Base-by-base conservation (phyloP, 257 asterid species). In the Galeopsis tetrahit region DNA sequence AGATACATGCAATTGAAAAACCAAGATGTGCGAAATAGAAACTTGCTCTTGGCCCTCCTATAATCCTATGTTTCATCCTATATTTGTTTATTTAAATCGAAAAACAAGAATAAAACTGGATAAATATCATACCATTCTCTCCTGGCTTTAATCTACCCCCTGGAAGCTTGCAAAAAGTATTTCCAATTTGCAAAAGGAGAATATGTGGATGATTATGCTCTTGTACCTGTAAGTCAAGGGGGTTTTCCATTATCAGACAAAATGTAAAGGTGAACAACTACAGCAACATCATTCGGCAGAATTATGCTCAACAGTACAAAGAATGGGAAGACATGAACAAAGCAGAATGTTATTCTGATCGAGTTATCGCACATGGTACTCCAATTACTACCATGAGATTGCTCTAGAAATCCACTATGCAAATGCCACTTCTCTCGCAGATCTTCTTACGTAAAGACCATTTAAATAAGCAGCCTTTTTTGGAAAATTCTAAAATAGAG, bases 101-200 rank as follows among this genome's bases (percentile, higher is more conserved):
- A 7, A 66, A 32, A 15, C 58, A 42, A 40, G 9, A 32, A 35
- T 4, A 63, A 44, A 33, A 42, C 35, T 63, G 66, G 39, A 55
- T n/a, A 62, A n/a, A n/a, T 35, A 9, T 10, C 51, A 66, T 78
- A 95, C 99, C 99, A 55, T 90, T 92, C 87, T 95, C 99, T 77
- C 99, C 99, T 43, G 97, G 98, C 83, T 95, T 95, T 82, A 95
- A 78, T 59, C 98, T 90, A 61, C 99, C 99, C n/a, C 99, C 99
- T 42, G 99, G 99, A 77, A 95, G 98, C 79, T 95, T 95, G 86
- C 96, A 92, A 80, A 95, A 95, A 11, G 99, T 95, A 69, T 95
- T 92, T 43, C 98, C 99, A 65, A 95, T 95, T 92, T 95, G 98
- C 87, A 95, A 77, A 36, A 95, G 98, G 63, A 95, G 97, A 76